phyloP scores from a whole-genome alignment of 1,139 yeast species.

The Pneumocystis canis region DNA sequence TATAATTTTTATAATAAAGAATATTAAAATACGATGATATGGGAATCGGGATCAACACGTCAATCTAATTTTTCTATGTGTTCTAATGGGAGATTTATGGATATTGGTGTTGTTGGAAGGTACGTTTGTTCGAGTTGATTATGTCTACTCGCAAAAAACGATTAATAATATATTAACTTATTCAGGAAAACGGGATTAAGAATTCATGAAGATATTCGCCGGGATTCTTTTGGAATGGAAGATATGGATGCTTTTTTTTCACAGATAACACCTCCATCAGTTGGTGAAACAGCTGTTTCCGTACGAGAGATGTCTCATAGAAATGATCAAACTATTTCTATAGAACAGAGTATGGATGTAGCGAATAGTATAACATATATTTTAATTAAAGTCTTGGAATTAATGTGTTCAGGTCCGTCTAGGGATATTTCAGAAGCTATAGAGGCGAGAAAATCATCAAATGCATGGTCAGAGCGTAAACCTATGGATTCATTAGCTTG shows the following conservation, averaged over 20 bases:
- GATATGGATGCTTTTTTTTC: slow-evolving; percentile 63
- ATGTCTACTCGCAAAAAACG: neutral
- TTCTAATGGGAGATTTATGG: slow-evolving; percentile 1
- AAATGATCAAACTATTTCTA: slow-evolving; percentile 8
- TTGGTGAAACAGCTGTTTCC: slow-evolving; percentile 1
- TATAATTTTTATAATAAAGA: neutral
- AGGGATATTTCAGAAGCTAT: neutral
- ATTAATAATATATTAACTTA: neutral
- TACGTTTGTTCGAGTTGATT: slow-evolving; percentile 4
- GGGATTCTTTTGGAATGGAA: slow-evolving; percentile 64
- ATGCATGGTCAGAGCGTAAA: slow-evolving; percentile 5
- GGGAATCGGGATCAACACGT: neutral
- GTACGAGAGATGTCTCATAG: neutral
- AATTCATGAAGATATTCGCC: slow-evolving; percentile 17
- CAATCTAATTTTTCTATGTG: neutral
- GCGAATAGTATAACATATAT: neutral
- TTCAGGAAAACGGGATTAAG: slow-evolving; percentile 14
- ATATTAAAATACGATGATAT: neutral
- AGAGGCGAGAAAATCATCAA: neutral
- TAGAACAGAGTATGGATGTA: slow-evolving; percentile 13
- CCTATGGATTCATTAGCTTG: slow-evolving; percentile 4
- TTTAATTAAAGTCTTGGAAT: neutral
- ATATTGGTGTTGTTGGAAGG: slow-evolving; percentile 11
- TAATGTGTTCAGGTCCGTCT: neutral
- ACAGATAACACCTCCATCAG: slow-evolving; percentile 14